Base-by-base conservation (phyloP, 2,329 filamentous ascomycete genomes). In the Alternaria arbusti region DNA sequence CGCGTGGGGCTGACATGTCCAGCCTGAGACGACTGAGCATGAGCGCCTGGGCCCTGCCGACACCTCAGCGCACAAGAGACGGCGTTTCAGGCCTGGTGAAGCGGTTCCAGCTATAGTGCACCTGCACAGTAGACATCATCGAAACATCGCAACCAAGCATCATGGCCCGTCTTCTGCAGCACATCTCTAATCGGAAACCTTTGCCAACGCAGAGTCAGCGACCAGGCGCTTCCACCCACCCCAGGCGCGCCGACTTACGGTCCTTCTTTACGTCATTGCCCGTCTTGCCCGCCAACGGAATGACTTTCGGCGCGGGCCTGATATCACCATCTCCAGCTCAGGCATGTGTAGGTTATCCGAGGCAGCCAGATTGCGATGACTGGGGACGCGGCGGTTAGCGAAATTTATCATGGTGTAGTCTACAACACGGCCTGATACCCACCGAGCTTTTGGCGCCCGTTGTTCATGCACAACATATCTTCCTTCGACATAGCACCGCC, bases 211-310 rank as follows among this genome's bases (percentile, higher is more conserved):
- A 57, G 17, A 40, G 44, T 52, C 49, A 52, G 49, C 49, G 49
- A 40, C 36, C 36, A 40, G 36, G 36, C 36, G 36, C 36, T 40
- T 40, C 36, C 36, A 6, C 11, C 30, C 50, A 22, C 32, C 17
- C 15, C 17, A 15, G 12, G 20, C 55, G 52, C 47, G 58, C 52
- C 52, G 44, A 23, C 13, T 57, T 28, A 47, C 52, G 58, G 32
- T 50, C 57, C 43, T 59, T 59, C 28, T 40, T 56, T 61, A 61
- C 59, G 59, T 61, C 59, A 58, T 61, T 28, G 11, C 40, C 46
- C 32, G n/a, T 47, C 17, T n/a, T 52, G 22, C 15, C 12, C n/a
- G 22, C 26, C 52, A 8, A 36, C 59, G 59, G 59, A 28, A 54
- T 20, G 40, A 58, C 22, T 58, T 40, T 58, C 54, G 59, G 59